phyloP scores from a whole-genome alignment of 768 basidiomycete genomes.

The Hirschioporus abietinus region DNA sequence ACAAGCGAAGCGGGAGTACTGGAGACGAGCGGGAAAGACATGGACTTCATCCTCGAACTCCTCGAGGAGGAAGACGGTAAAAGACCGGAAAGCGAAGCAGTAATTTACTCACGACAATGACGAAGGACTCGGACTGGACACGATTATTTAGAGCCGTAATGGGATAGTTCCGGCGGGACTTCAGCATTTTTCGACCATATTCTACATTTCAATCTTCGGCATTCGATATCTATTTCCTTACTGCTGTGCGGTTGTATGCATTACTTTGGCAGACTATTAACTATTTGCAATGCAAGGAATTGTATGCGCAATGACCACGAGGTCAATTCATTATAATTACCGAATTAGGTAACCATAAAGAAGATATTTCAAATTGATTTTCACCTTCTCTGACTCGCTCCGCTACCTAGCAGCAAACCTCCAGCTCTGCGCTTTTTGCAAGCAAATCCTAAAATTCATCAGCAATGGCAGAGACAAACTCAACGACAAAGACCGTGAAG shows the following conservation, averaged over 20 bases:
- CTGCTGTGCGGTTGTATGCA: background rate
- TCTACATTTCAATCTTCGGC: background rate
- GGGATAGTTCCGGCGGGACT: background rate
- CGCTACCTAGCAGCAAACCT: background rate
- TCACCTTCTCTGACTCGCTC: background rate
- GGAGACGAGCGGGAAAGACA: background rate
- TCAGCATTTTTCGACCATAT: background rate
- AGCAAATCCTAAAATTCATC: background rate
- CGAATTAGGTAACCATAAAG: background rate
- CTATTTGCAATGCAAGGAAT: background rate
- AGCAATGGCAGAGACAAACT: conserved; percentile 3
- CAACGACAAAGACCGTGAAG: conserved; percentile 63
- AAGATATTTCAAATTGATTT: background rate
- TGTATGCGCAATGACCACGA: background rate
- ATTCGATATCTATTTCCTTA: background rate
- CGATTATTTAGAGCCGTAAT: background rate
- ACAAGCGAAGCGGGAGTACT: background rate
- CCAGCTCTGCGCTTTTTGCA: background rate
- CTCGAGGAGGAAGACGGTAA: background rate
- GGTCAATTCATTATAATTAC: background rate
- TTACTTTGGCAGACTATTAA: background rate
- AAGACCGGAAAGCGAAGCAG: background rate
- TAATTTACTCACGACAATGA: background rate
- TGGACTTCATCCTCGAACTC: background rate
- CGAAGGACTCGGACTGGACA: background rate